These are phyloP conservation scores for Salix udensis DNA, from an alignment of 345 rosid genomes.

Conservation along the genomic window DNA sequence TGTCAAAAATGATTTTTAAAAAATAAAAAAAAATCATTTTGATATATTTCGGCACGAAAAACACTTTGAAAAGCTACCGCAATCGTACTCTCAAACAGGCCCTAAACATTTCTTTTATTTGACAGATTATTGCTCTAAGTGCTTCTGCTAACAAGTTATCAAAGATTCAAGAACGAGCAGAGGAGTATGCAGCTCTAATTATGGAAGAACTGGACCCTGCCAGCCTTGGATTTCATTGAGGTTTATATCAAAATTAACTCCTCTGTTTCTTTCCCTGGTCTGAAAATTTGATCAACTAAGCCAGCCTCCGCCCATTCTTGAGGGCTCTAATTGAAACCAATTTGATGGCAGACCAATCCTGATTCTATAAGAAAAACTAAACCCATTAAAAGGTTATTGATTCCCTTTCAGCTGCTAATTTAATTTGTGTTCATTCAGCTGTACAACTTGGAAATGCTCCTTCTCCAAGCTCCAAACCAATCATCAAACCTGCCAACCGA, in stretches of 20 bases:
- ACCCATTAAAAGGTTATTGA: not conserved
- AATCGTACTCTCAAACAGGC: too few relatives aligned
- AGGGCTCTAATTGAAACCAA: not conserved
- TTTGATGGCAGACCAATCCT: too few relatives aligned
- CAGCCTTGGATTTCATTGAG: constrained; percentile 73
- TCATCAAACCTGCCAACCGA: constrained; percentile 39
- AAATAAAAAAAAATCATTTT: too few relatives aligned
- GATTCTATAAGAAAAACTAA: too few relatives aligned
- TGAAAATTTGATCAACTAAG: not conserved
- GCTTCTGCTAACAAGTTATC: constrained; percentile 77
- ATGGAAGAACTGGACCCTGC: constrained; percentile 81
- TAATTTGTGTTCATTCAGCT: constrained; percentile 26
- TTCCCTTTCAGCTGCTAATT: too few relatives aligned
- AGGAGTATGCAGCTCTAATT: constrained; percentile 81
- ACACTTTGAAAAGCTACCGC: too few relatives aligned
- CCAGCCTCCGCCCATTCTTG: not conserved
- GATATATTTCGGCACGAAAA: too few relatives aligned
- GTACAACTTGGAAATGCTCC: constrained; percentile 63
- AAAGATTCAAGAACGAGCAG: constrained; percentile 60
- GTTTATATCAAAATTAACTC: constrained; percentile 25
- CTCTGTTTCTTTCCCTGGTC: not conserved
- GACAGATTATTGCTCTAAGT: constrained; percentile 68
- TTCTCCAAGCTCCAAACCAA: constrained; percentile 64
- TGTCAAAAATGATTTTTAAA: too few relatives aligned
- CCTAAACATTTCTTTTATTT: not conserved